phyloP scores from a whole-genome alignment of 805 yeast genomes.

The Aciculoconidium aculeatum region DNA sequence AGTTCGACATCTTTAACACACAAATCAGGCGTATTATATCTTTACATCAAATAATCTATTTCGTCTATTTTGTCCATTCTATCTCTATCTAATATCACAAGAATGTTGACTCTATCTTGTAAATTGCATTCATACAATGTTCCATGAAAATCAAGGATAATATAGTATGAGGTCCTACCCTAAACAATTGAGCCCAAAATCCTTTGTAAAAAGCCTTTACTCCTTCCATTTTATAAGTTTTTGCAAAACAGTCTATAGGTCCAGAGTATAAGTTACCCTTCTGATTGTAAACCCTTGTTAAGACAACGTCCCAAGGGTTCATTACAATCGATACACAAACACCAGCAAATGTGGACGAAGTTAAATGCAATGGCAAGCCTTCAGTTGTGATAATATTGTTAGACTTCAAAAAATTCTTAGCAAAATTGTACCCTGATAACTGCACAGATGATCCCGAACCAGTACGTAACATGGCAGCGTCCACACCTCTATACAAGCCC shows the following conservation, averaged over 20 bases:
- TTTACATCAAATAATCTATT: too few relatives aligned
- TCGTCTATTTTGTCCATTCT: too few relatives aligned
- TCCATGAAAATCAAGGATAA: slow-evolving; percentile 91
- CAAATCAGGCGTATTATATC: too few relatives aligned
- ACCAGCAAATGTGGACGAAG: slow-evolving; percentile 75
- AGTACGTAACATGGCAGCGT: slow-evolving; percentile 90
- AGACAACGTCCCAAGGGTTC: slow-evolving; percentile 96
- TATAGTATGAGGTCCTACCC: slow-evolving; percentile 94
- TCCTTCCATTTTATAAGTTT: slow-evolving; percentile 85
- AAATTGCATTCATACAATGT: slow-evolving; percentile 69
- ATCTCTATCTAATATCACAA: too few relatives aligned
- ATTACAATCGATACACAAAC: slow-evolving; percentile 89
- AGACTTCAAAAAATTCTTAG: slow-evolving; percentile 57
- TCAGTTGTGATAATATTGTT: slow-evolving; percentile 51
- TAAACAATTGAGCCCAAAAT: slow-evolving; percentile 83
- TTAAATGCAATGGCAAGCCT: slow-evolving; percentile 57
- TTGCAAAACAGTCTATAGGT: slow-evolving; percentile 81
- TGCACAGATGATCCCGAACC: slow-evolving; percentile 96
- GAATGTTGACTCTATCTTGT: slow-evolving; percentile 21
- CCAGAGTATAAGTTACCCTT: slow-evolving; percentile 82
- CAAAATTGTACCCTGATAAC: slow-evolving; percentile 79
- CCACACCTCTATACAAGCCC: slow-evolving; percentile 87
- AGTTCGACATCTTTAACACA: too few relatives aligned
- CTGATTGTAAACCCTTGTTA: slow-evolving; percentile 94
- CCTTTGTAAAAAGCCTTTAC: slow-evolving; percentile 86